These are phyloP conservation scores for Lithohypha guttulata DNA, from an alignment of 2,329 filamentous ascomycete species.

Conservation along the genomic window DNA sequence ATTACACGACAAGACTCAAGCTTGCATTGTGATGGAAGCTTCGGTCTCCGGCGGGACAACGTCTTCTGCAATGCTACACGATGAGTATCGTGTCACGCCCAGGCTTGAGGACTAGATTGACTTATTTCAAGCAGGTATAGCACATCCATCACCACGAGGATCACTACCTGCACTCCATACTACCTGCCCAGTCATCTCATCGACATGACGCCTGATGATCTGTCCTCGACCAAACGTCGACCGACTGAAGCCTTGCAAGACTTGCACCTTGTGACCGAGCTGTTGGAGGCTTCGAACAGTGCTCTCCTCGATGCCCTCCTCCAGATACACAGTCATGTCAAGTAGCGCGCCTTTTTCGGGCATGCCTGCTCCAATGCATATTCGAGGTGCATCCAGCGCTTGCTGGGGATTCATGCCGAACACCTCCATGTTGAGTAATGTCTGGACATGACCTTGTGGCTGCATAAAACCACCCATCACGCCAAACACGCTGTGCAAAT, in stretches of 20 bases:
- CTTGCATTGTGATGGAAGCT: too few relatives aligned
- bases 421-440: slow-evolving; percentile 76
- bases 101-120: too few relatives aligned
- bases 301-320: slow-evolving; percentile 66
- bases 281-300: slow-evolving; percentile 55
- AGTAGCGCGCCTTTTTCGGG: slow-evolving; percentile 48
- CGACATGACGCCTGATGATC: slow-evolving; percentile 66
- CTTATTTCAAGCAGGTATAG: slow-evolving; percentile 37
- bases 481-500: slow-evolving; percentile 75
- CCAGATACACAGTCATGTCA: slow-evolving; percentile 61
- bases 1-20: too few relatives aligned
- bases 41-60: too few relatives aligned
- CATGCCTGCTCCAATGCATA: slow-evolving; percentile 72
- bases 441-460: slow-evolving; percentile 90
- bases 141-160: slow-evolving; percentile 68
- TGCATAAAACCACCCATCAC: slow-evolving; percentile 99
- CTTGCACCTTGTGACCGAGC: slow-evolving; percentile 62
- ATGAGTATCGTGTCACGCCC: too few relatives aligned
- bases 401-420: slow-evolving; percentile 75
- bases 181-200: slow-evolving; percentile 51
- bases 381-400: slow-evolving; percentile 79
- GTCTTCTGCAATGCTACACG: too few relatives aligned
- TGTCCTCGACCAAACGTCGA: slow-evolving; percentile 76
- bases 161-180: slow-evolving; percentile 89
- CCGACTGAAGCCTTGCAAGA: slow-evolving; percentile 56